Conservation (phyloP, 1,139 yeast genomes). For the Geotrichum siamense region DNA sequence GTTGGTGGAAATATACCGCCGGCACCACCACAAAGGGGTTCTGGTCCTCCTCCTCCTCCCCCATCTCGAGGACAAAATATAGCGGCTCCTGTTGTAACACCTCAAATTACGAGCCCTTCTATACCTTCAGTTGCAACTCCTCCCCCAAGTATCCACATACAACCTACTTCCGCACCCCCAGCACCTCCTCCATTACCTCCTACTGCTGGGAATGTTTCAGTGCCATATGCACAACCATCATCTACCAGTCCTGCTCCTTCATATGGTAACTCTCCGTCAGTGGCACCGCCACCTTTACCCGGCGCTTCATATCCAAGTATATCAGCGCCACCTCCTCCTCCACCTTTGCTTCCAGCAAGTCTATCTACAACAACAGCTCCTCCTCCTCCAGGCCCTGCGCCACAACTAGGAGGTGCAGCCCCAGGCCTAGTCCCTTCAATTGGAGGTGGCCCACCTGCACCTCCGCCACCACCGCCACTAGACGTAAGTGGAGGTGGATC, state of each 20-base stretch:
- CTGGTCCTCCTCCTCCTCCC: conserved; percentile 24
- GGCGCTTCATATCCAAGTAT: conserved; percentile 27
- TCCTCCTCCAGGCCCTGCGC: conserved; percentile 33
- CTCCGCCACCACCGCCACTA: conserved; percentile 26
- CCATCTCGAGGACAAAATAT: conserved; percentile 17
- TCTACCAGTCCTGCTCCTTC: conserved; percentile 28
- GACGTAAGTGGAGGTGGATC: conserved; percentile 20
- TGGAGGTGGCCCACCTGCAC: conserved; percentile 37
- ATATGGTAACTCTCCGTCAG: conserved; percentile 25
- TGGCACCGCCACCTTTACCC: conserved; percentile 24
- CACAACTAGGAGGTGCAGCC: conserved; percentile 29
- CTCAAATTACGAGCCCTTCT: conserved; percentile 25
- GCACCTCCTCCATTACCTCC: conserved; percentile 18
- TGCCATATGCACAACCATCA: conserved; percentile 24
- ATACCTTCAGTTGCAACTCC: conserved; percentile 28
- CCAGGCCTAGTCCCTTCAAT: conserved; percentile 31
- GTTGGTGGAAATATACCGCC: conserved; percentile 21
- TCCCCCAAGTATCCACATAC: conserved; percentile 25
- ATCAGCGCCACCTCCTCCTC: conserved; percentile 29
- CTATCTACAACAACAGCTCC: conserved; percentile 20
- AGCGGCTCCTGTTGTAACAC: conserved; percentile 17
- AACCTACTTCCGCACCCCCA: conserved; percentile 22
- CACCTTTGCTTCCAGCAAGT: conserved; percentile 27
- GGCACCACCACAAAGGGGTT: conserved; percentile 33
- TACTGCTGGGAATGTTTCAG: conserved; percentile 19